Conservation (phyloP, 1,284 basidiomycete genomes). For the Pyrrhoderma lamaoense region DNA sequence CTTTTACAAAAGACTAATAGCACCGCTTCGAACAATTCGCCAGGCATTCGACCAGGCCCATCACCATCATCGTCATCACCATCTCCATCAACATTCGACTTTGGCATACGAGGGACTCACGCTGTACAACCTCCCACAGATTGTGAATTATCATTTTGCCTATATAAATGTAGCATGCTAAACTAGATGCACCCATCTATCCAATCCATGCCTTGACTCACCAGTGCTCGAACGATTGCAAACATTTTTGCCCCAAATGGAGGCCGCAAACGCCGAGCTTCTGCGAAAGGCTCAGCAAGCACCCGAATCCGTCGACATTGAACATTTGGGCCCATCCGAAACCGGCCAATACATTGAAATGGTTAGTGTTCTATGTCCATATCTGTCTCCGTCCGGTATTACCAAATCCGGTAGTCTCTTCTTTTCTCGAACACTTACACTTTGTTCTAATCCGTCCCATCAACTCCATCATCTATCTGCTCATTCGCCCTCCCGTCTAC, state of each 20-base stretch:
- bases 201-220: not conserved
- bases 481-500: too few species aligned
- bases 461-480: too few species aligned
- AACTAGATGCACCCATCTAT: not conserved
- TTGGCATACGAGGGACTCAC: slow-evolving; percentile 15
- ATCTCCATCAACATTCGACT: slow-evolving; percentile 15
- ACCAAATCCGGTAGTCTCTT: not conserved
- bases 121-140: slow-evolving; percentile 16
- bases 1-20: slow-evolving; percentile 15
- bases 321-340: slow-evolving; percentile 14
- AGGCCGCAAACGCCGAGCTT: slow-evolving; percentile 22
- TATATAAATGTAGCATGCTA: slow-evolving; percentile 2
- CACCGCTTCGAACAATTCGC: not conserved
- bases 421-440: not conserved
- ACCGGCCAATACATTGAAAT: slow-evolving; percentile 21
- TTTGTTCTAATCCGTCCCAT: too few species aligned
- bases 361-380: slow-evolving; percentile 6
- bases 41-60: not conserved
- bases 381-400: not conserved
- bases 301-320: slow-evolving; percentile 23
- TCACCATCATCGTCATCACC: not conserved
- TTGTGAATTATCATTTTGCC: slow-evolving; percentile 2
- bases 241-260: slow-evolving; percentile 23
- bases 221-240: slow-evolving; percentile 22
- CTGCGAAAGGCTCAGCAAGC: slow-evolving; percentile 5